phyloP scores from a whole-genome alignment of 495 filamentous ascomycete genomes.

The Aspergillus kassunensis region DNA sequence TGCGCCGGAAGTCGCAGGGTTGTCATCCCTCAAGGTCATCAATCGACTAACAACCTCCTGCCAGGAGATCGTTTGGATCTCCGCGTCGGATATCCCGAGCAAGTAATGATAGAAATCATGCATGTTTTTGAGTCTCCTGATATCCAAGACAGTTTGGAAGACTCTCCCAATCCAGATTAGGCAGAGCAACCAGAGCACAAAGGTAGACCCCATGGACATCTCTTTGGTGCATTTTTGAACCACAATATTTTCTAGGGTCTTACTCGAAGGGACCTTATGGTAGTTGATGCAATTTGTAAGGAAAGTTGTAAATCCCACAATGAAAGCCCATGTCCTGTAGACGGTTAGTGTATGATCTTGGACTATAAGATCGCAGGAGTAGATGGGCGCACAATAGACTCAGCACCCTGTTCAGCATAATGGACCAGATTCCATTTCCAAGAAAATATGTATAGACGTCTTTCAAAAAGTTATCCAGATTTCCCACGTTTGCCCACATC shows the following conservation, averaged over 20 bases:
- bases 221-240: constrained; percentile 79
- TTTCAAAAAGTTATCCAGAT: constrained; percentile 84
- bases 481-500: constrained; percentile 90
- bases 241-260: constrained; percentile 69
- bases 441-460: constrained; percentile 90
- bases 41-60: constrained; percentile 86
- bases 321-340: constrained; percentile 64
- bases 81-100: constrained; percentile 79
- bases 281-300: constrained; percentile 88
- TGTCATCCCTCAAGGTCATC: constrained; percentile 82
- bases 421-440: constrained; percentile 86
- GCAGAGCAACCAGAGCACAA: constrained; percentile 81
- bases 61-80: constrained; percentile 97
- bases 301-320: constrained; percentile 80
- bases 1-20: constrained; percentile 72
- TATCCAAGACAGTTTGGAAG: constrained; percentile 69
- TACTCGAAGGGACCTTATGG: constrained; percentile 65
- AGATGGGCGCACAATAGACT: constrained; percentile 63
- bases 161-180: constrained; percentile 82
- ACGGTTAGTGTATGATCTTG: constrained; percentile 11
- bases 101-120: constrained; percentile 88
- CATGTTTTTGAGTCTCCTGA: constrained; percentile 69
- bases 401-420: constrained; percentile 64
- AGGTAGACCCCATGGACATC: constrained; percentile 75
- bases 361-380: not conserved